phyloP scores from a whole-genome alignment of 257 asterid genomes.

The Primulina eburnea region DNA sequence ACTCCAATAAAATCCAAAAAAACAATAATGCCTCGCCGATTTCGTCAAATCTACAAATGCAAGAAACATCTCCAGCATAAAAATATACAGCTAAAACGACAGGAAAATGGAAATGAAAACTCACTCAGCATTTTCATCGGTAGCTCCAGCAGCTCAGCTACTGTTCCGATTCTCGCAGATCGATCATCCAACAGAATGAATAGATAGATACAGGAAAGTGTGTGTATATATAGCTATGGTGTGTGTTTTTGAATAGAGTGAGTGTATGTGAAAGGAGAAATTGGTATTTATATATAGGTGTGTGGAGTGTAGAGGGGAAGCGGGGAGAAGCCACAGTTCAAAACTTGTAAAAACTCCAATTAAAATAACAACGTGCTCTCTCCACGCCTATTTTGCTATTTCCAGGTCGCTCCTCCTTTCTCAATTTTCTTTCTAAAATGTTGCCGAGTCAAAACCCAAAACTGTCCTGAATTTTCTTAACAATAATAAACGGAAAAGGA shows the following conservation, averaged over 20 bases:
- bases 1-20: background rate
- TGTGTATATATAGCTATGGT: slow-evolving; percentile 3
- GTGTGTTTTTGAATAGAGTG: background rate
- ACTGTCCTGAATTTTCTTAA: slow-evolving; percentile 25
- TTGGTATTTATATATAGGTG: slow-evolving; percentile 19
- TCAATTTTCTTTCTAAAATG: slow-evolving; percentile 14
- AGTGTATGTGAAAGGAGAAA: slow-evolving; percentile 29
- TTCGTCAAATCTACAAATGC: background rate
- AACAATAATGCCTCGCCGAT: background rate
- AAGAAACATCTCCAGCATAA: background rate
- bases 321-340: slow-evolving; percentile 66
- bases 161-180: slow-evolving; percentile 37
- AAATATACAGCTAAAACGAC: background rate
- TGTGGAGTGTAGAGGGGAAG: slow-evolving; percentile 46
- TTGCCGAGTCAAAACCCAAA: slow-evolving; percentile 20
- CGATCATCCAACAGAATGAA: slow-evolving; percentile 31
- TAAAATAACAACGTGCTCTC: slow-evolving; percentile 17
- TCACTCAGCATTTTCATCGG: slow-evolving; percentile 32
- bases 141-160: slow-evolving; percentile 41
- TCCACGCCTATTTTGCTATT: slow-evolving; percentile 35
- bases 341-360: slow-evolving; percentile 30
- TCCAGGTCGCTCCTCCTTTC: slow-evolving; percentile 14
- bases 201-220: slow-evolving; percentile 21
- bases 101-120: slow-evolving; percentile 31
- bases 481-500: slow-evolving; percentile 6